Base-by-base conservation (phyloP, 352 stramenopile genomes). In the Phytopythium oedochilum region DNA sequence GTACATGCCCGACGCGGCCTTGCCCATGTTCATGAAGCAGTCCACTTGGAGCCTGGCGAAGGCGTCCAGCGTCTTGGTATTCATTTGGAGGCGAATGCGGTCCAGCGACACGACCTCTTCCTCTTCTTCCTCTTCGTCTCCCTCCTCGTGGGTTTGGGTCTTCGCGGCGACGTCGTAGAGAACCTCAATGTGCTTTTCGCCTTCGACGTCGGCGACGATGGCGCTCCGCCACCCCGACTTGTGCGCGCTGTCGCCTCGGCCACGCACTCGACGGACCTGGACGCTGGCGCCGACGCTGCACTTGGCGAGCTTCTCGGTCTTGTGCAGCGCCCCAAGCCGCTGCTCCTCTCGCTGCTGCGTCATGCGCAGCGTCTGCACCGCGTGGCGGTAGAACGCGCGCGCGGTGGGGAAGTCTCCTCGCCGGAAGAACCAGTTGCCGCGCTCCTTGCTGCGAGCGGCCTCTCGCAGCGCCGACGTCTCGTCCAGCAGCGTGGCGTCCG, bases 21-120 rank as follows among this genome's bases (percentile, higher is more conserved):
- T 92, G 29, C 78, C 84, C 72, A 89, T 88, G 55, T 94, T 94
- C 84, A 94, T 90, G 2, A 63, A 78, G 48, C 82, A 88, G 66
- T 89, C 74, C 15, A 88, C 75, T 15, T 64, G 53, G 23, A 92
- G 45, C 0, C 70, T 68, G 14, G 81, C 71, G 39, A 90, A 89
- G 12, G 61, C 61, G 42, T 61, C 55, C 20, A 89, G 60, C 26
- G 78, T 46, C 15, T 50, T 57, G 28, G 82, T 87, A 35, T 75
- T 66, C 68, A 91, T 73, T 5, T 76, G 78, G 39, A 90, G 50
- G 18, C 75, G 67, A 50, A 90, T 67, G 3, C 71, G 77, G 38
- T 71, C 68, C 32, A 71, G 61, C 7, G 76, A 32, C 20, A 75
- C 60, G 48, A 85, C 78, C 12, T 70, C 61, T 29, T 88, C 80